phyloP scores from a whole-genome alignment of 2,329 filamentous ascomycete species.

The Alternaria arbusti region DNA sequence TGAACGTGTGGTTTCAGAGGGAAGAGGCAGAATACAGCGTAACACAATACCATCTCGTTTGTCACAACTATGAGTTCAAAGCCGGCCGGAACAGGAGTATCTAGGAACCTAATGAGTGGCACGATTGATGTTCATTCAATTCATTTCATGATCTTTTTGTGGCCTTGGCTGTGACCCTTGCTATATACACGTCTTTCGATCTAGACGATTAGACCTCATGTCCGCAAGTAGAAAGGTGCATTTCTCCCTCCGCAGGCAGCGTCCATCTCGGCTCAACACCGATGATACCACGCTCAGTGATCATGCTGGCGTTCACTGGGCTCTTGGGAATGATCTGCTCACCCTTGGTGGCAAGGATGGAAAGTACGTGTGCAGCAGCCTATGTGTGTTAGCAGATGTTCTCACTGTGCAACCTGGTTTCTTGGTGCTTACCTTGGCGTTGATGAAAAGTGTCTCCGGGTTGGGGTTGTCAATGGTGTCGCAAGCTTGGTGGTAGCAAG shows the following conservation, averaged over 20 bases:
- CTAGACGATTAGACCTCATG: conserved; percentile 30
- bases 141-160: neutral
- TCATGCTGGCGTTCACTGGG: conserved; percentile 40
- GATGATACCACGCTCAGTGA: conserved; percentile 34
- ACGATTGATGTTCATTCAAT: neutral
- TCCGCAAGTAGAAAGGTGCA: conserved; percentile 40
- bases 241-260: conserved; percentile 32
- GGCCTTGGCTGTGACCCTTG: neutral
- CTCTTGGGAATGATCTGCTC: conserved; percentile 45
- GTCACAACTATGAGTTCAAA: neutral
- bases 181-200: neutral
- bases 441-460: conserved; percentile 44
- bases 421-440: conserved; percentile 41
- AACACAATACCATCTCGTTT: neutral
- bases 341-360: conserved; percentile 40
- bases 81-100: neutral
- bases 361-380: conserved; percentile 46
- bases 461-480: conserved; percentile 50
- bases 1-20: neutral
- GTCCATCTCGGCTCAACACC: conserved; percentile 42
- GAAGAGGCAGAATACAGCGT: neutral
- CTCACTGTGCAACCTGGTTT: neutral
- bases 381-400: conserved; percentile 14
- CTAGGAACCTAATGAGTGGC: neutral
- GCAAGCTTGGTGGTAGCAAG: conserved; percentile 50